Evolutionary conservation across 768 basidiomycete genomes (phyloP), one percentile per base, ranked within the genome.

Genomic region (Leucosporidium yakuticum): DNA sequence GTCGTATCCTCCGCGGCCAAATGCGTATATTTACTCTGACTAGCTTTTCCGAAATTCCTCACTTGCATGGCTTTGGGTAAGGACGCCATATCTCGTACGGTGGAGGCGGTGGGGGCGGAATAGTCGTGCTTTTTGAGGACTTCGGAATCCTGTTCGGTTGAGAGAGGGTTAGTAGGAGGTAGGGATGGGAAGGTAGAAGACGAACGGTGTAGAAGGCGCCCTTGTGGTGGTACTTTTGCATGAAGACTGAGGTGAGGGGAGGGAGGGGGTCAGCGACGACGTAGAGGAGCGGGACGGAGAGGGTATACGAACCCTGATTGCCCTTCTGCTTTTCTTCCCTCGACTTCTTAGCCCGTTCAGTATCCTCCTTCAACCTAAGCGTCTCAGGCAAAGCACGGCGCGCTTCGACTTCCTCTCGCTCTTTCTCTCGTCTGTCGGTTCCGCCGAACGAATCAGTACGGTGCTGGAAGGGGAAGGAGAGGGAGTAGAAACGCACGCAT

Each of bases 191-290:
- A 55, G 53, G 20, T 58, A 39, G 4, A 4, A 51, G 17, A 76
- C 83, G 39, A 67, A 90, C 93, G 84, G 94, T 91, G 78, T 96
- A 92, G 83, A 98, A 99, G 68, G 95, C 96, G 74, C 96, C 96
- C 80, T 95, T 97, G 82, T 99, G 96, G 87, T 92, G 98, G 78
- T 96, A 99, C 80, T 96, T 98, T 78, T 98, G 93, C 70, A 98
- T 79, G 80, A 98, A 98, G 76, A 86, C 90, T 77, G 92, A 89
- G 84, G 4, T 5, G 25, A 51, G 25, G 27, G n/a, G 20, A 20
- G 60, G 1, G 47, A 49, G 54, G 1, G n/a, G 21, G 34, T 59
- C 21, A 56, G 55, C 31, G 5, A 21, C 39, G 39, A 15, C 39
- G 39, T 3, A 15, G 2, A 15, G 14, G 39, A 44, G 39, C 89